Conservation (phyloP, 1,139 yeast genomes). For the Scheffersomyces segobiensis region DNA sequence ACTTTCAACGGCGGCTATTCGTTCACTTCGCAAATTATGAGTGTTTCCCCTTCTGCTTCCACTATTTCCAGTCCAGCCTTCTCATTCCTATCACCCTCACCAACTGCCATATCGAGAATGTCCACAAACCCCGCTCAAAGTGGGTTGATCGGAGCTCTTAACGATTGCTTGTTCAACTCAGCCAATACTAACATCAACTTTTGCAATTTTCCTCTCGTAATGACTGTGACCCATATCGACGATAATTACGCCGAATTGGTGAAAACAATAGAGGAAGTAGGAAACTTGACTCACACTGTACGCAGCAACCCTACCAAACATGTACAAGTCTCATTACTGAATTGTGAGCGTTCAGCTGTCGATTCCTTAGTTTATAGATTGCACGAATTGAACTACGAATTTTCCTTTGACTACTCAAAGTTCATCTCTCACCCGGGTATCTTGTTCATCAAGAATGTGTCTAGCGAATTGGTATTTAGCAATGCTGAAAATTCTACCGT, state of each 20-base stretch:
- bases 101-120: not conserved
- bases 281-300: conserved; percentile 5
- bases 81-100: not conserved
- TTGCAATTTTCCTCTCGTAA: conserved; percentile 5
- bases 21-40: not conserved
- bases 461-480: conserved; percentile 15
- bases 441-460: conserved; percentile 54
- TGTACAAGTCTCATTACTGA: not conserved
- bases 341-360: conserved; percentile 1
- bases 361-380: conserved; percentile 10
- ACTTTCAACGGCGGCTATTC: not conserved
- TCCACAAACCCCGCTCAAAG: not conserved
- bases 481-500: conserved; percentile 7
- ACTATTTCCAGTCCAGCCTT: not conserved
- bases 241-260: not conserved
- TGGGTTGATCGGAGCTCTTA: conserved; percentile 6
- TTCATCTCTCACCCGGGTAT: conserved; percentile 68
- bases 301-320: conserved; percentile 8
- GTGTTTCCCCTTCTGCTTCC: not conserved
- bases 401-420: conserved; percentile 27
- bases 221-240: conserved; percentile 3
- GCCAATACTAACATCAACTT: not conserved
- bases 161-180: conserved; percentile 7
- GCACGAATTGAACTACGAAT: conserved; percentile 5
- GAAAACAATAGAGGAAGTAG: not conserved